Conservation (phyloP, 1,284 basidiomycete species). For the Golubevia sp. region DNA sequence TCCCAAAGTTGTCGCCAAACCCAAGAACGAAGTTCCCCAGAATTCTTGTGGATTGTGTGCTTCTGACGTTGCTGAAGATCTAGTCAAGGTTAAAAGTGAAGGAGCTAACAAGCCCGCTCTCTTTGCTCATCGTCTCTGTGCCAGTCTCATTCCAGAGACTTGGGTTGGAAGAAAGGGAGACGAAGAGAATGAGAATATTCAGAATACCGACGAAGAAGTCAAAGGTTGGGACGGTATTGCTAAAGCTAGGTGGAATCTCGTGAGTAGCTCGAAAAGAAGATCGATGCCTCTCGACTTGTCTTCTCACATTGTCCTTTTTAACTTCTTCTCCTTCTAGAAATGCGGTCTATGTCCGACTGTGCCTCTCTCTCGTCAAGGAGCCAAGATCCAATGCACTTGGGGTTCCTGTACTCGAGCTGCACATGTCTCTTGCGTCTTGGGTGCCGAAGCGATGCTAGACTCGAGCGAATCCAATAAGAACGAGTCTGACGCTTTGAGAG, state of each 20-base stretch:
- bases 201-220: conserved; percentile 22
- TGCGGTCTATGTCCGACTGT: too few species aligned
- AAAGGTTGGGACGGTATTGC: conserved; percentile 43
- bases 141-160: conserved; percentile 51
- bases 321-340: too few species aligned
- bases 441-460: too few species aligned
- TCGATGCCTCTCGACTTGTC: not conserved
- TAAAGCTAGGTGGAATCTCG: conserved; percentile 42
- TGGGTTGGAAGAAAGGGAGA: conserved; percentile 34
- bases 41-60: too few species aligned
- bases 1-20: too few species aligned
- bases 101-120: conserved; percentile 21
- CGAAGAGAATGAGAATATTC: conserved; percentile 8
- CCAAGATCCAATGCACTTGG: conserved; percentile 55
- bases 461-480: too few species aligned
- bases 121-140: conserved; percentile 55
- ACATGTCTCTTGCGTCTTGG: conserved; percentile 51
- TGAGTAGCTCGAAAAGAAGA: not conserved
- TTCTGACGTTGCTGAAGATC: too few species aligned
- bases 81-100: not conserved
- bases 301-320: too few species aligned
- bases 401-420: conserved; percentile 48
- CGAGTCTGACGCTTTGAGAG: conserved; percentile 14
- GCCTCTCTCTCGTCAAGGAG: conserved; percentile 17
- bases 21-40: conserved; percentile 42